These are phyloP conservation scores for Vigna radiata DNA, from an alignment of 306 rosid genomes.

Conservation along the genomic window DNA sequence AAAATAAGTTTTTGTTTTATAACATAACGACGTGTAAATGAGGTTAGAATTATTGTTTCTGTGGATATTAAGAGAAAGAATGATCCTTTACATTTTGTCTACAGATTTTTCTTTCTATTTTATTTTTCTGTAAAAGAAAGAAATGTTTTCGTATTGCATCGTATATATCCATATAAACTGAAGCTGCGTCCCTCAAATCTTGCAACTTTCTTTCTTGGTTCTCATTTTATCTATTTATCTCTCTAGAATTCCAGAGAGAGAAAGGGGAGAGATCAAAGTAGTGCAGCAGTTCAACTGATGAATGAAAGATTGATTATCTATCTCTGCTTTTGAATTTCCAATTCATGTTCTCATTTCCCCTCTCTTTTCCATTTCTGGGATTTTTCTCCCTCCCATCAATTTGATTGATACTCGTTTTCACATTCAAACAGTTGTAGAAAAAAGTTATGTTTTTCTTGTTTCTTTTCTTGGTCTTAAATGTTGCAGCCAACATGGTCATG, in stretches of 20 bases:
- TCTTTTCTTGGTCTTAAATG: constrained; percentile 30
- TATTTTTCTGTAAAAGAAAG: not conserved
- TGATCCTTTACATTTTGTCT: not conserved
- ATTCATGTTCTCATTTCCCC: constrained; percentile 31
- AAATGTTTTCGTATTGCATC: not conserved
- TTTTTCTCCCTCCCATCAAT: constrained; percentile 5
- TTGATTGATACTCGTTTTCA: constrained; percentile 11
- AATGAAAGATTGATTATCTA: not conserved
- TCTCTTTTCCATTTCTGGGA: not conserved
- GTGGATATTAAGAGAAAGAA: not conserved
- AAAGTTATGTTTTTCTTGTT: not conserved
- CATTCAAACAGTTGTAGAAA: not conserved
- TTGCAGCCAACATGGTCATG: not conserved
- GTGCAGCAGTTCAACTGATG: constrained; percentile 7
- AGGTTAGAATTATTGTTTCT: not conserved
- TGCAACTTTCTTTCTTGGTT: constrained; percentile 24
- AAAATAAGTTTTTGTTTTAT: not conserved
- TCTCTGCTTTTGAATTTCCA: constrained; percentile 44
- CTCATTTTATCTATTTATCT: constrained; percentile 35
- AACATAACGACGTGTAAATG: constrained; percentile 1
- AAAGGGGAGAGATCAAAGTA: constrained; percentile 36
- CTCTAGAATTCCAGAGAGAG: constrained; percentile 35
- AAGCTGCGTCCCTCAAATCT: constrained; percentile 31
- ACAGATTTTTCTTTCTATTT: not conserved
- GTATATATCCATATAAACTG: constrained; percentile 44